Evolutionary conservation across 257 asterid genomes (phyloP).

Genomic region (Verbascum thapsus): DNA sequence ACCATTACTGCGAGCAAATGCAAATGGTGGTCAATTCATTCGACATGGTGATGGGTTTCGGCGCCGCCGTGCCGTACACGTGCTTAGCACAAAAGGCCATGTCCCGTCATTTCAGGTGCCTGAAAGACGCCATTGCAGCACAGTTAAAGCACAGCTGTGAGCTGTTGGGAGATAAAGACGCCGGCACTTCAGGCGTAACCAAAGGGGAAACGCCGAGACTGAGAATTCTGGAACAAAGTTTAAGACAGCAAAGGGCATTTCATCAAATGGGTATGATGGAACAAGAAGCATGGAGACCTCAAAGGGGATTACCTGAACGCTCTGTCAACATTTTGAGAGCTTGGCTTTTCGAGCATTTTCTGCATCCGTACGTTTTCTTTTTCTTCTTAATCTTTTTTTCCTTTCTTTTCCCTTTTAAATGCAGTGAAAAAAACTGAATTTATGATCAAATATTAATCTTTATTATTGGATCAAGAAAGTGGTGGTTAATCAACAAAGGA

Average conservation of each 20-base stretch:
- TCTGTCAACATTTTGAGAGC: conserved; percentile 91
- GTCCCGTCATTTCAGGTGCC: conserved; percentile 92
- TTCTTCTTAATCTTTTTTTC: not conserved
- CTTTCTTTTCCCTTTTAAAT: no score
- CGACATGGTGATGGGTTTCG: conserved; percentile 95
- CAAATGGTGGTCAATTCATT: conserved; percentile 97
- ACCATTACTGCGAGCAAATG: conserved; percentile 95
- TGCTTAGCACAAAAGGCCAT: conserved; percentile 86
- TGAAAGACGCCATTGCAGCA: conserved; percentile 77
- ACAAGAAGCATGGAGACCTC: conserved; percentile 99
- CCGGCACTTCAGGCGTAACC: conserved; percentile 68
- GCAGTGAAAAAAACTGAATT: conserved; percentile 17
- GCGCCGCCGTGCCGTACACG: conserved; percentile 93
- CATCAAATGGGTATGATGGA: conserved; percentile 99
- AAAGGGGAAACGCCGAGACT: conserved; percentile 96
- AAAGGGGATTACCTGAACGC: conserved; percentile 92
- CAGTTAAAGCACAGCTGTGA: conserved; percentile 80
- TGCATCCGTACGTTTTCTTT: conserved; percentile 78
- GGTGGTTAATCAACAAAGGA: conserved; percentile 34
- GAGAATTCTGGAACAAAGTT: conserved; percentile 71
- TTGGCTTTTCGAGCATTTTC: conserved; percentile 98
- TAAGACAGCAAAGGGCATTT: conserved; percentile 81
- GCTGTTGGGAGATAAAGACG: conserved; percentile 80
- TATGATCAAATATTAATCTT: no score
- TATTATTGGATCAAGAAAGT: conserved; percentile 36